Evolutionary conservation across 208 protist species (phyloP).

Genomic region (Angomonas desouzai): DNA sequence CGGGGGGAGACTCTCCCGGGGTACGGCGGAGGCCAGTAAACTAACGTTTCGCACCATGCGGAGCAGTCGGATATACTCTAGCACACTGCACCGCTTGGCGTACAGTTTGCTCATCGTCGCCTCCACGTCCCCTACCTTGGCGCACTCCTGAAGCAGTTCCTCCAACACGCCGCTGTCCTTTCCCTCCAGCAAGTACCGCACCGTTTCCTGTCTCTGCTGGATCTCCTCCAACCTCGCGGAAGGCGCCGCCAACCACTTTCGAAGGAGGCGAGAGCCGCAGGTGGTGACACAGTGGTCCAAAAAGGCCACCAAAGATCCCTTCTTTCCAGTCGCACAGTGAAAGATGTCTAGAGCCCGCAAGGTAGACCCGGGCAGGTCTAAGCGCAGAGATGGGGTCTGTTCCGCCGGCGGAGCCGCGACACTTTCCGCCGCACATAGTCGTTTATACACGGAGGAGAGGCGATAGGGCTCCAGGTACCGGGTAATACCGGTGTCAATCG

Average conservation of each 20-base stretch:
- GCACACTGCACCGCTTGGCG: constrained; percentile 63
- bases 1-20: constrained; percentile 6
- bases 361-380: constrained; percentile 54
- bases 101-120: constrained; percentile 68
- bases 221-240: constrained; percentile 34
- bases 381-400: background rate
- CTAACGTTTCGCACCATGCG: constrained; percentile 35
- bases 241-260: constrained; percentile 64
- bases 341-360: constrained; percentile 84
- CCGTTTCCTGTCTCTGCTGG: constrained; percentile 35
- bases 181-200: constrained; percentile 38
- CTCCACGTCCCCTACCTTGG: constrained; percentile 70
- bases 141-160: constrained; percentile 64
- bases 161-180: constrained; percentile 34
- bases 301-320: constrained; percentile 51
- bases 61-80: constrained; percentile 72
- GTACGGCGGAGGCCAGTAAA: constrained; percentile 11
- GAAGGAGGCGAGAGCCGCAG: constrained; percentile 55
- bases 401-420: background rate
- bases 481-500: constrained; percentile 40
- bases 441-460: constrained; percentile 49
- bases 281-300: constrained; percentile 71
- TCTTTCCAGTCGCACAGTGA: constrained; percentile 43
- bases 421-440: constrained; percentile 19
- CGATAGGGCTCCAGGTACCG: constrained; percentile 53